Conservation (phyloP, 2,329 filamentous ascomycete species). For the Amylocarpus encephaloides region DNA sequence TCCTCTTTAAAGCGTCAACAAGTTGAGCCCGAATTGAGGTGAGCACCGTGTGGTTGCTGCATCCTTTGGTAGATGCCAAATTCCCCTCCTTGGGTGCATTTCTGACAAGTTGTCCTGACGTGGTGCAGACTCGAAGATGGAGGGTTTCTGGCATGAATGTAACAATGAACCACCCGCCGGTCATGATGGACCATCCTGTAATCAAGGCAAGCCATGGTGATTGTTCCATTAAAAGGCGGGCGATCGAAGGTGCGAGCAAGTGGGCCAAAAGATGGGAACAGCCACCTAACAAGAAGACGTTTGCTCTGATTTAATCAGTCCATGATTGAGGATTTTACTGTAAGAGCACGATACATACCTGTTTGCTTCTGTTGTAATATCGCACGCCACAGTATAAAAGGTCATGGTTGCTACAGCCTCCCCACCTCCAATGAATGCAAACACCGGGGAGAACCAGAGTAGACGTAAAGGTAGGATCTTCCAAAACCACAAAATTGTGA, state of each 20-base stretch:
- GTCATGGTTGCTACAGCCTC: constrained; percentile 30
- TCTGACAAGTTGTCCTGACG: constrained; percentile 8
- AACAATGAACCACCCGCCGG: constrained; percentile 18
- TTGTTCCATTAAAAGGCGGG: constrained; percentile 33
- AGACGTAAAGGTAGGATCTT: constrained; percentile 30
- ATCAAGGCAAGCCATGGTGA: constrained; percentile 26
- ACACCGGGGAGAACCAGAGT: constrained; percentile 32
- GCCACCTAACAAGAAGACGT: constrained; percentile 32
- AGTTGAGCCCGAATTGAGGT: constrained; percentile 11
- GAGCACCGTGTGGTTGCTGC: constrained; percentile 1
- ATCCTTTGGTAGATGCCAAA: background rate
- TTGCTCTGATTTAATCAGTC: constrained; percentile 27
- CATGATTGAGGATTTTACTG: background rate
- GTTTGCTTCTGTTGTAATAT: constrained; percentile 34
- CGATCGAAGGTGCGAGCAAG: constrained; percentile 34
- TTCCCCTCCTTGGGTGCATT: constrained; percentile 6
- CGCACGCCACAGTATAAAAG: constrained; percentile 34
- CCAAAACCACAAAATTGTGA: constrained; percentile 33
- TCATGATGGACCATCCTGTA: constrained; percentile 14
- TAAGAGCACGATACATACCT: constrained; percentile 27
- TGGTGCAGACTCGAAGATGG: constrained; percentile 15
- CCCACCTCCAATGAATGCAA: constrained; percentile 34
- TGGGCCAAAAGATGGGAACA: constrained; percentile 31
- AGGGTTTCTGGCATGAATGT: constrained; percentile 30
- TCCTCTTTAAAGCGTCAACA: constrained; percentile 10